Conservation (phyloP, 176 grass and related monocot species). For the Tuctoria greenei region DNA sequence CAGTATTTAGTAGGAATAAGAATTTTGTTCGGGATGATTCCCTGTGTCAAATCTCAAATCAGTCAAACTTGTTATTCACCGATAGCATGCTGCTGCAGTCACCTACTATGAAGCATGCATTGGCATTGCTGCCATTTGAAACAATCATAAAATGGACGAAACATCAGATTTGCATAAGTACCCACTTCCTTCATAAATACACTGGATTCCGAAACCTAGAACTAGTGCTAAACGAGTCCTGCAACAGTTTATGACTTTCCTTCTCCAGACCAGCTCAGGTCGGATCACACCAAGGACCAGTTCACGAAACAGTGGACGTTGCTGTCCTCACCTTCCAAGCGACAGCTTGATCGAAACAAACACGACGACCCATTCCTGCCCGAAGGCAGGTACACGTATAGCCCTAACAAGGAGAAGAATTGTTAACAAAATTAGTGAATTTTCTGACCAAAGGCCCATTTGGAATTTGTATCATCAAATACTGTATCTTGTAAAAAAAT, state of each 20-base stretch:
- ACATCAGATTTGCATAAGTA: neutral
- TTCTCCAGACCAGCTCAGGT: neutral
- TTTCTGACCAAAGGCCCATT: neutral
- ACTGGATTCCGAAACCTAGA: neutral
- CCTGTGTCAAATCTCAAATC: too few species aligned
- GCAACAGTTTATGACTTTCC: neutral
- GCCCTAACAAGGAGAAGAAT: constrained; percentile 36
- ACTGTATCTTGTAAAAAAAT: too few species aligned
- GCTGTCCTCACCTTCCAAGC: constrained; percentile 90
- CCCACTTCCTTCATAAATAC: constrained; percentile 13
- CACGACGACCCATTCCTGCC: constrained; percentile 88
- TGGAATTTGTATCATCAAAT: neutral
- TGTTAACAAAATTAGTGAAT: neutral
- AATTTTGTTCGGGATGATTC: too few species aligned
- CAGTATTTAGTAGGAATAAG: too few species aligned
- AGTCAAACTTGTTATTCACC: too few species aligned
- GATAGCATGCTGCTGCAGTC: too few species aligned
- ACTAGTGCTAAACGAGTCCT: constrained; percentile 19
- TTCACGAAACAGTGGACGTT: constrained; percentile 79
- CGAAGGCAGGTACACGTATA: constrained; percentile 69
- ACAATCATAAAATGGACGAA: neutral
- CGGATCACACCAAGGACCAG: constrained; percentile 77
- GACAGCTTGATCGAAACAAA: constrained; percentile 85
- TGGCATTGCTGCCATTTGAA: too few species aligned
- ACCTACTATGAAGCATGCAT: too few species aligned